Evolutionary conservation across 306 rosid genomes (phyloP), one percentile per base, ranked within the genome.

Genomic region (Ammopiptanthus mongolicus): DNA sequence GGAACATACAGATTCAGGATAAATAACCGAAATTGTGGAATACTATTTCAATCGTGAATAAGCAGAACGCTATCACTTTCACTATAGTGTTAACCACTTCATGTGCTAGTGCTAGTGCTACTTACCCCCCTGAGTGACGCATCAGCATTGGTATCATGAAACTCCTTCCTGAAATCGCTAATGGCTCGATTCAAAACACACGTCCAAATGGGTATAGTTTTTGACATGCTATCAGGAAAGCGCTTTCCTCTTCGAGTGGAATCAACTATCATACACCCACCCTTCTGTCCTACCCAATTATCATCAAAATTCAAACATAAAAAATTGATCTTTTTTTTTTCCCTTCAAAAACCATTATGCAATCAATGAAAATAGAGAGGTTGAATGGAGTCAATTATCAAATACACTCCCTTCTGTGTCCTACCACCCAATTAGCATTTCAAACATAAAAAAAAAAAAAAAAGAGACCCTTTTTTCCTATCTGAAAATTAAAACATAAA

Each of bases 201-300:
- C 3, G 96, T 78, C 98, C 97, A 94, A 62, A 94, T 88, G 65
- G 98, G 97, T 63, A 94, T 88, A 2, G 98, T 91, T 84, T 91
- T 94, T 4, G 98, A 94, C 98, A 94, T 88, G 85, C 98, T 94
- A 39, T 94, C 97, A 12, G 98, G 98, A 79, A 91, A 94, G 34
- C 93, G 84, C 82, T 91, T 94, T 83, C 98, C 98, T 84, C 76
- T 86, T 18, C 96, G 81, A 34, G 98, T 94, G 44, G 98, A 89
- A 88, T 94, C 98, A 80, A 90, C 95, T 15, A 94, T 77, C 21
- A 94, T 78, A 68, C 97, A 91, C 41, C 98, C 98, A 11, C 95
- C 89, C 65, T 82, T 90, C 91, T 88, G 90, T 62, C 94, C 97
- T 89, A 89, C 81, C 91, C 81, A 88, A 60, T 37, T 83, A 75